Conservation (phyloP, 441 rosid genomes). For the Manihot esculenta region DNA sequence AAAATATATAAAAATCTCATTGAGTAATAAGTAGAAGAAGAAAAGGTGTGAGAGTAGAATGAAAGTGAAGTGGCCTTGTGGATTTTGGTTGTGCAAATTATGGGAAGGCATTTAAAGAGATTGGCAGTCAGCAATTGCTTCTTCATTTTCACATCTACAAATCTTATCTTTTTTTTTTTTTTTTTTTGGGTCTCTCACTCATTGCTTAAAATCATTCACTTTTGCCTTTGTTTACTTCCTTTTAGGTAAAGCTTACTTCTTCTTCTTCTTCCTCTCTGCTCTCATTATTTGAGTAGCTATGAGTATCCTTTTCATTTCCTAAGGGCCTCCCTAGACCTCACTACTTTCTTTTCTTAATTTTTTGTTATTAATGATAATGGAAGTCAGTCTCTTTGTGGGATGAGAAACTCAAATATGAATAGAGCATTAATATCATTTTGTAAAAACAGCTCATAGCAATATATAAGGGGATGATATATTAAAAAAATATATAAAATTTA, state of each 20-base stretch:
- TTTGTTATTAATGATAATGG: no score
- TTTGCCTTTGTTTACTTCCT: background rate
- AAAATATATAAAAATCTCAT: conserved; percentile 1
- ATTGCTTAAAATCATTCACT: no score
- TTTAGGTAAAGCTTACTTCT: conserved; percentile 19
- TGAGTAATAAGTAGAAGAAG: background rate
- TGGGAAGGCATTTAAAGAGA: background rate
- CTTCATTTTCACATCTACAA: no score
- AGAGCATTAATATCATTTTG: no score
- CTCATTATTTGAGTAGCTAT: background rate
- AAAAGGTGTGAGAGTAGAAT: conserved; percentile 14
- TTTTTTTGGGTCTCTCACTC: background rate
- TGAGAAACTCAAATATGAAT: no score
- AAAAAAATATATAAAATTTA: no score
- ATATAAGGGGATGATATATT: no score
- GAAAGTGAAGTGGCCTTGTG: conserved; percentile 7
- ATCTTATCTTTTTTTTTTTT: background rate
- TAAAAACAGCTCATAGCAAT: no score
- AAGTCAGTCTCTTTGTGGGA: no score
- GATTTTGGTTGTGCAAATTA: background rate
- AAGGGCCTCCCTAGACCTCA: background rate
- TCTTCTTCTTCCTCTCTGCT: background rate
- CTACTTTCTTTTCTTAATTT: background rate
- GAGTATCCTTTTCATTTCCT: background rate
- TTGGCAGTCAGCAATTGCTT: no score